Evolutionary conservation across 345 rosid species (phyloP).

Genomic region (Lepidium didymum): DNA sequence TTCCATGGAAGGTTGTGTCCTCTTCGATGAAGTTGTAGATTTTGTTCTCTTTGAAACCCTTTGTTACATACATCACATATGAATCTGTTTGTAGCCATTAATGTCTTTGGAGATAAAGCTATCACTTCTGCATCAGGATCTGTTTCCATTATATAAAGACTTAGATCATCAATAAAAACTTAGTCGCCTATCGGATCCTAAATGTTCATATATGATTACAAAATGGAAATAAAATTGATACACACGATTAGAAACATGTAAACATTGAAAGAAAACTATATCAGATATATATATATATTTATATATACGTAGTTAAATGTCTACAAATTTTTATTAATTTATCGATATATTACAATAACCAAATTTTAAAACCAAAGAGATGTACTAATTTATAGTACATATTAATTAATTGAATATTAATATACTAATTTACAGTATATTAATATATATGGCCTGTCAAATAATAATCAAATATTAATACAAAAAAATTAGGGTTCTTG

Average conservation of each 20-base stretch:
- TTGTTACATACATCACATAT: conserved; percentile 81
- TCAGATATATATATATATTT: too few species aligned
- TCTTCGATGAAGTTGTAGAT: conserved; percentile 79
- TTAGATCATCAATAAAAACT: not conserved
- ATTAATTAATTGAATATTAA: too few species aligned
- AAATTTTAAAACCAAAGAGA: too few species aligned
- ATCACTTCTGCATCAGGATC: conserved; percentile 91
- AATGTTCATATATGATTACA: not conserved
- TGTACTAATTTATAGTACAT: too few species aligned
- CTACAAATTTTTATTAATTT: too few species aligned
- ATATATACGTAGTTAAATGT: too few species aligned
- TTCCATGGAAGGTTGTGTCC: conserved; percentile 91
- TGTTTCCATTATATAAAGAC: conserved; percentile 15
- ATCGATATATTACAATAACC: too few species aligned
- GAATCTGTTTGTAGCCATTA: conserved; percentile 89
- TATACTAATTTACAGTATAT: not conserved
- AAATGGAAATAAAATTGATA: not conserved
- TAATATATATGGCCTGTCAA: not conserved
- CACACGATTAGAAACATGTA: not conserved
- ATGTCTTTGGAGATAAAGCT: conserved; percentile 82
- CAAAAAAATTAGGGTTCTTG: conserved; percentile 9
- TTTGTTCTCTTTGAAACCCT: conserved; percentile 87
- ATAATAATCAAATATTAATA: conserved; percentile 4
- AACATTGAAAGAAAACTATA: not conserved
- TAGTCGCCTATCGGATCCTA: not conserved